Percentiles rank a stretch among this genome's conserved stretches.
These are phyloP conservation scores for Globisporangium paddicum DNA, from an alignment of 352 stramenopile species.

Conservation along the genomic window DNA sequence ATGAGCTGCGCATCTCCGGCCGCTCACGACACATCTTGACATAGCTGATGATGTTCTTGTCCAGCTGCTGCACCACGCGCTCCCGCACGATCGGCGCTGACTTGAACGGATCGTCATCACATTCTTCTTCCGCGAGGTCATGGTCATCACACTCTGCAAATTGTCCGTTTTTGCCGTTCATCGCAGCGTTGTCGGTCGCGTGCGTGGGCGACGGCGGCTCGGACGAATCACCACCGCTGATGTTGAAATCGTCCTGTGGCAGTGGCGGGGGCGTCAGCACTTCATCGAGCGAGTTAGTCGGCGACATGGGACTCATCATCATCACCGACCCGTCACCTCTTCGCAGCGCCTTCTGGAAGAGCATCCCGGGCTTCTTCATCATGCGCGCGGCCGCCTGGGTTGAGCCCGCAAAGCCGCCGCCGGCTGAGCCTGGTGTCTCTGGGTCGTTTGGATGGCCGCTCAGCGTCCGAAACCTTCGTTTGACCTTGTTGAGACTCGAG, in stretches of 20 bases:
- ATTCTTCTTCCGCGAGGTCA: conserved; percentile 11
- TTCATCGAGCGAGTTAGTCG: conserved; percentile 22
- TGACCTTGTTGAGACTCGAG: conserved; percentile 77
- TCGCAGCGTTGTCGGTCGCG: not conserved
- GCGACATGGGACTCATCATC: conserved; percentile 12
- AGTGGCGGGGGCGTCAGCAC: conserved; percentile 24
- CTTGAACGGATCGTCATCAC: not conserved
- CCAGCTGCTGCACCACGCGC: conserved; percentile 45
- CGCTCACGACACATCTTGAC: conserved; percentile 54
- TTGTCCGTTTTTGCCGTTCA: not conserved
- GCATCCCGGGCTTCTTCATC: conserved; percentile 61
- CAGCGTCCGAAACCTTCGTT: conserved; percentile 61
- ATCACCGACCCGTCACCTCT: conserved; percentile 8
- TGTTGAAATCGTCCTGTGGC: conserved; percentile 11
- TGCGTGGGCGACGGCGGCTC: conserved; percentile 7
- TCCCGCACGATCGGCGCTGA: conserved; percentile 34
- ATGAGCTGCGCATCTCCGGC: conserved; percentile 61
- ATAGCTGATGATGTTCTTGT: conserved; percentile 55
- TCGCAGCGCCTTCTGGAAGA: conserved; percentile 57
- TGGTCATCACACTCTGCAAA: not conserved
- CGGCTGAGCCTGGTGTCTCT: conserved; percentile 5
- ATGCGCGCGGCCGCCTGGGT: conserved; percentile 49
- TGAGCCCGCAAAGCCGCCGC: conserved; percentile 12
- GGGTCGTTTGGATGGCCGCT: conserved; percentile 45
- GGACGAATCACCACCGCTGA: conserved; percentile 8